A percentile compares a stretch with the other conserved stretches of the same genome.
phyloP scores from a whole-genome alignment of 768 basidiomycete species.

The Psilocybe cyanescens region DNA sequence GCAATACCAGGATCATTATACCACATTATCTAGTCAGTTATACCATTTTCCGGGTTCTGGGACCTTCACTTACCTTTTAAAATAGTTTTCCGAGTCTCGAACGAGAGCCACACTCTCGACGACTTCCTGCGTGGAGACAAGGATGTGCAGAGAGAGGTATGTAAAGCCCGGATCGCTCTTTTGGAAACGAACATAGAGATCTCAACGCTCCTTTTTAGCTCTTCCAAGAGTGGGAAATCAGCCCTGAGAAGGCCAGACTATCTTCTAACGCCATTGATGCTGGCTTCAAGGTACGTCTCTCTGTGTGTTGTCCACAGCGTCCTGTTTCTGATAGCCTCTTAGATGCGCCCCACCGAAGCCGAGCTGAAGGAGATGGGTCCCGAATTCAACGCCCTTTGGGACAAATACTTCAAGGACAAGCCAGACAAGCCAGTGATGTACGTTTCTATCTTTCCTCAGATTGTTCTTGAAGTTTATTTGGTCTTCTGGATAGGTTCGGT shows the following conservation, averaged over 20 bases:
- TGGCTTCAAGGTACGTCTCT: slow-evolving; percentile 60
- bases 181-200: neutral
- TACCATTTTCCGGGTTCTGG: neutral
- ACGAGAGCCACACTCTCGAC: slow-evolving; percentile 64
- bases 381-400: slow-evolving; percentile 70
- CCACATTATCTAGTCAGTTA: slow-evolving; percentile 60
- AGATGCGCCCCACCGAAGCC: slow-evolving; percentile 72
- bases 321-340: neutral
- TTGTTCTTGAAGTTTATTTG: neutral
- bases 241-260: slow-evolving; percentile 68
- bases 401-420: slow-evolving; percentile 78
- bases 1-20: slow-evolving; percentile 78
- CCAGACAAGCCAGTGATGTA: slow-evolving; percentile 80
- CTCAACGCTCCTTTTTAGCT: slow-evolving; percentile 33
- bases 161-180: neutral
- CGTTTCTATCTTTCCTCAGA: slow-evolving; percentile 17
- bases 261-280: slow-evolving; percentile 77
- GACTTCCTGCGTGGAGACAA: slow-evolving; percentile 74
- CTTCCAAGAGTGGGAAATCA: slow-evolving; percentile 67
- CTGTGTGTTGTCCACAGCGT: too few species aligned
- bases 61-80: neutral
- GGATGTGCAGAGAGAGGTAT: slow-evolving; percentile 58
- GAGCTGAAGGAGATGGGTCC: slow-evolving; percentile 82
- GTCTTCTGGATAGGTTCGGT: slow-evolving; percentile 46
- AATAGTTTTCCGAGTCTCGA: slow-evolving; percentile 66